A percentile compares a stretch with the other conserved stretches of the same genome.
Conservation (phyloP, 768 basidiomycete genomes). For the Pleurotus giganteus region DNA sequence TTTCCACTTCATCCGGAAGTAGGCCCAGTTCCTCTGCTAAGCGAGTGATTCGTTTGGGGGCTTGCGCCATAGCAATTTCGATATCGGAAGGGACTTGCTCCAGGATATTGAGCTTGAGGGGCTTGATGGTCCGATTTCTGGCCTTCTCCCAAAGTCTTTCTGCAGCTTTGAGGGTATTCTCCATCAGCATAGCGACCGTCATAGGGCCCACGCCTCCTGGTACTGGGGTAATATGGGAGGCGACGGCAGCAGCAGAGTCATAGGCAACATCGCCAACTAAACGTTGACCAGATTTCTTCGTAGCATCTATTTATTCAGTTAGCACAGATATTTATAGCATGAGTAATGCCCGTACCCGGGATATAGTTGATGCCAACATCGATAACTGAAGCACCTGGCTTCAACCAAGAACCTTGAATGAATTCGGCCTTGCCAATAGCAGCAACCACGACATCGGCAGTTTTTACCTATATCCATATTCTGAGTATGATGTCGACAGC, state of each 20-base stretch:
- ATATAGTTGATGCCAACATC: constrained; percentile 98
- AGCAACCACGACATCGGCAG: constrained; percentile 90
- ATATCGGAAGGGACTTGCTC: constrained; percentile 95
- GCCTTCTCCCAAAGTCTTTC: constrained; percentile 74
- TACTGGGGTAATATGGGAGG: constrained; percentile 93
- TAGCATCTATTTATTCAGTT: constrained; percentile 51
- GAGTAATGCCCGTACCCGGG: constrained; percentile 54
- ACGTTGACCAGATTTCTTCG: constrained; percentile 93
- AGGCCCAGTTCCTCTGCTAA: constrained; percentile 90
- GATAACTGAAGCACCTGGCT: constrained; percentile 92
- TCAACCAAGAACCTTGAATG: constrained; percentile 92
- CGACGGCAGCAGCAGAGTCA: constrained; percentile 68
- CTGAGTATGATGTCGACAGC: neutral
- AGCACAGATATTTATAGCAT: neutral
- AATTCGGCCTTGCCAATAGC: constrained; percentile 95
- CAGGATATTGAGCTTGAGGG: constrained; percentile 75
- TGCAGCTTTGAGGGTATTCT: constrained; percentile 86
- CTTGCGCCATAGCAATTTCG: constrained; percentile 93
- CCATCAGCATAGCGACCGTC: constrained; percentile 98
- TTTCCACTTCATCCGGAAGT: constrained; percentile 83
- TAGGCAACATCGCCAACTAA: constrained; percentile 96
- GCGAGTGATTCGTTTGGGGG: constrained; percentile 82
- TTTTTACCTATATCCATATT: constrained; percentile 61
- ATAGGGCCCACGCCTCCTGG: constrained; percentile 99
- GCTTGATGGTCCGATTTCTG: constrained; percentile 66